Evolutionary conservation across 805 yeast genomes (phyloP).

Genomic region (Suhomyces pyralidae): DNA sequence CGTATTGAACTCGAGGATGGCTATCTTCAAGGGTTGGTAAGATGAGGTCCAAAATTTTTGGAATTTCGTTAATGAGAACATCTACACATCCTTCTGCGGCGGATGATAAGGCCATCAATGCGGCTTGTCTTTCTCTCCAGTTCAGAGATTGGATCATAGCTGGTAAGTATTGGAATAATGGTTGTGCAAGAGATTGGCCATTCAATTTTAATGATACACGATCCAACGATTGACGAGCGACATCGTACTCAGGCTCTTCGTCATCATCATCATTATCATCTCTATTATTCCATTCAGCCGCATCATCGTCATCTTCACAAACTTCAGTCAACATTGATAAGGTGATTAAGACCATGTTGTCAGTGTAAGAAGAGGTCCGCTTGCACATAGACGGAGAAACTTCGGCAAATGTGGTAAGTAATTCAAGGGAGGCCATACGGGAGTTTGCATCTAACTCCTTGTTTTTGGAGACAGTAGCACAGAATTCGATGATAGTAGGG

Average conservation of each 20-base stretch:
- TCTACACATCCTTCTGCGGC: constrained; percentile 98
- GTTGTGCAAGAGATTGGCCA: constrained; percentile 80
- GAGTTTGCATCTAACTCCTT: constrained; percentile 75
- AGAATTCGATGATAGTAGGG: constrained; percentile 79
- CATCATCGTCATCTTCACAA: constrained; percentile 83
- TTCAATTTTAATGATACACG: constrained; percentile 81
- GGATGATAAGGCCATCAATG: constrained; percentile 92
- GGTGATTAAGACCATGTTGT: constrained; percentile 67
- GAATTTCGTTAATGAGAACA: constrained; percentile 76
- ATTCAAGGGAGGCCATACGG: constrained; percentile 83
- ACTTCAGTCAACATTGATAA: constrained; percentile 89
- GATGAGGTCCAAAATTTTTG: constrained; percentile 77
- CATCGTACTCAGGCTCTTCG: constrained; percentile 80
- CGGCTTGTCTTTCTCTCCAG: constrained; percentile 97
- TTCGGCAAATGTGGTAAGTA: constrained; percentile 87
- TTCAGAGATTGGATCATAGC: constrained; percentile 69
- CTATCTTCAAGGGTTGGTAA: constrained; percentile 80
- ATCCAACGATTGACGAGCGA: constrained; percentile 93
- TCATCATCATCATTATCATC: constrained; percentile 73
- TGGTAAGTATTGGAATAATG: constrained; percentile 83
- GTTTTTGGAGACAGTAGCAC: constrained; percentile 79
- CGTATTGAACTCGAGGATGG: constrained; percentile 94
- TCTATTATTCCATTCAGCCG: constrained; percentile 80
- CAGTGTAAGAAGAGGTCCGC: constrained; percentile 66
- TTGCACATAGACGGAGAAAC: constrained; percentile 95